Percentiles rank a stretch among this genome's conserved stretches.
Conservation (phyloP, 2,329 filamentous ascomycete species). For the Fusarium annulatum region DNA sequence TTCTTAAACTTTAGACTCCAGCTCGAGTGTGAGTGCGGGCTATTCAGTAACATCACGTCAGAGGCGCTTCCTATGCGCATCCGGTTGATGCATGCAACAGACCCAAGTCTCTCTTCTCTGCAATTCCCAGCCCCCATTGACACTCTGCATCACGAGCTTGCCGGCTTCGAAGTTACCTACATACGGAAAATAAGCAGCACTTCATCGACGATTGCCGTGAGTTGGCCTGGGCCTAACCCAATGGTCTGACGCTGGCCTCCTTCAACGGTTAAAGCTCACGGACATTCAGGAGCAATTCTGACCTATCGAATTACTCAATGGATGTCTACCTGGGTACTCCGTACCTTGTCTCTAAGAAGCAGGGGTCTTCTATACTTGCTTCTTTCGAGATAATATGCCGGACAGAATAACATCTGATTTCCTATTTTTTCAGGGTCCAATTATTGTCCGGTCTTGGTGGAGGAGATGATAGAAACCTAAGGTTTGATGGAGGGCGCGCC, state of each 20-base stretch:
- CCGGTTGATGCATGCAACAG: slow-evolving; percentile 36
- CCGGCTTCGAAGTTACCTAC: slow-evolving; percentile 1
- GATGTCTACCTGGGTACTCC: neutral
- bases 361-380: slow-evolving; percentile 24
- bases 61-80: slow-evolving; percentile 31
- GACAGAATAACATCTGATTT: slow-evolving; percentile 1
- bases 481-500: neutral
- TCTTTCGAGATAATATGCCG: neutral
- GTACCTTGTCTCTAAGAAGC: slow-evolving; percentile 11
- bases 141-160: slow-evolving; percentile 35
- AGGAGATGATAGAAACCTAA: neutral
- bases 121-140: slow-evolving; percentile 29
- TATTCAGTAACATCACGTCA: slow-evolving; percentile 27
- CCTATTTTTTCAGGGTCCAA: slow-evolving; percentile 19
- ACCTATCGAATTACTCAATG: slow-evolving; percentile 20
- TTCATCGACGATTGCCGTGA: slow-evolving; percentile 30
- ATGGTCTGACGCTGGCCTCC: slow-evolving; percentile 17
- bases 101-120: slow-evolving; percentile 7
- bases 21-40: slow-evolving; percentile 10
- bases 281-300: slow-evolving; percentile 15
- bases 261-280: slow-evolving; percentile 15
- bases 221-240: neutral
- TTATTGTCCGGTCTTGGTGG: neutral
- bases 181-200: slow-evolving; percentile 21
- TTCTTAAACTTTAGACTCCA: neutral